Evolutionary conservation across 2,329 filamentous ascomycete species (phyloP).

Genomic region (Nemania serpens): DNA sequence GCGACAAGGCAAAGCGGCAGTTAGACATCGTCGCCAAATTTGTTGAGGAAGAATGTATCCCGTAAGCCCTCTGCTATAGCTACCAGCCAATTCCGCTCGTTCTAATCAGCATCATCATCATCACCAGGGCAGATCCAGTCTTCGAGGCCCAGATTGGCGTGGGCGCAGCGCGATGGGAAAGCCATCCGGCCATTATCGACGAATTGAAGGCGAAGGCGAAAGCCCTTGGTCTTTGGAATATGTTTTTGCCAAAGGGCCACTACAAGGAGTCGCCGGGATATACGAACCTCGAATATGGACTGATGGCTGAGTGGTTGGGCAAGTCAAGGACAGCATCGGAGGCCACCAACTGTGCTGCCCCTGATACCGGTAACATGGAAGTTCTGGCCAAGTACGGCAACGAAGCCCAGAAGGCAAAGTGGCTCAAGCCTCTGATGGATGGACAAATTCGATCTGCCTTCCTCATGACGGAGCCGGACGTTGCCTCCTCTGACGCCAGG

Average conservation of each 20-base stretch:
- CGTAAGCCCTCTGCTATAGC: slow-evolving; percentile 53
- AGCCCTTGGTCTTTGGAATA: slow-evolving; percentile 91
- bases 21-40: slow-evolving; percentile 92
- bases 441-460: slow-evolving; percentile 89
- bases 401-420: slow-evolving; percentile 80
- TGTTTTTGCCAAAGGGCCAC: slow-evolving; percentile 94
- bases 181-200: slow-evolving; percentile 81
- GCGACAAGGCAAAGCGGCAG: slow-evolving; percentile 81
- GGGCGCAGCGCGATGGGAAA: slow-evolving; percentile 77
- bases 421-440: slow-evolving; percentile 80
- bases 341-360: slow-evolving; percentile 87
- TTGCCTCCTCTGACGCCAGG: slow-evolving; percentile 87
- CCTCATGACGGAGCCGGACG: slow-evolving; percentile 90
- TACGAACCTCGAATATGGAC: slow-evolving; percentile 92
- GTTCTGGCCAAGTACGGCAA: slow-evolving; percentile 90
- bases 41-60: slow-evolving; percentile 93
- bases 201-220: slow-evolving; percentile 84
- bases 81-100: not conserved
- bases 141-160: slow-evolving; percentile 79
- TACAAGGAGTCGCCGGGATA: slow-evolving; percentile 95
- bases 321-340: slow-evolving; percentile 83
- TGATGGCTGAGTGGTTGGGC: slow-evolving; percentile 96
- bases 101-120: slow-evolving; percentile 29
- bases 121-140: slow-evolving; percentile 72
- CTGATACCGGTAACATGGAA: slow-evolving; percentile 96